A percentile compares a stretch with the other conserved stretches of the same genome.
Conservation (phyloP, 495 filamentous ascomycete genomes). For the Lasiosphaeris hirsuta region DNA sequence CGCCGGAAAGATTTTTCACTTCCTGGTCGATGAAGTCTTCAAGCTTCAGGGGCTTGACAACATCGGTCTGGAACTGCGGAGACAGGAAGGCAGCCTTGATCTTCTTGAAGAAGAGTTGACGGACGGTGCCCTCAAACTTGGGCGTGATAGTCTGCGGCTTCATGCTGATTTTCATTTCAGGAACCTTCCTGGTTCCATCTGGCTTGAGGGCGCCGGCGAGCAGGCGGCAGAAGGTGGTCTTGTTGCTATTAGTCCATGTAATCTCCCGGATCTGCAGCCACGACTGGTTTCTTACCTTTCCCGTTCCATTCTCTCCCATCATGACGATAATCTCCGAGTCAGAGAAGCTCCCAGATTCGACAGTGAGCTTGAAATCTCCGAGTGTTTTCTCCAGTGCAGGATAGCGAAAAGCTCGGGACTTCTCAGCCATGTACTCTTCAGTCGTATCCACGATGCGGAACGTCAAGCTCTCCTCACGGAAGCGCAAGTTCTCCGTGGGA, state of each 20-base stretch:
- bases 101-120: conserved; percentile 70
- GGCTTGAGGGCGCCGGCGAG: conserved; percentile 91
- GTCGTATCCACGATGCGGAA: conserved; percentile 92
- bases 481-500: conserved; percentile 96
- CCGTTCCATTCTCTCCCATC: conserved; percentile 97
- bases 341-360: conserved; percentile 84
- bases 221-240: conserved; percentile 97
- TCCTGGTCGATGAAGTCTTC: conserved; percentile 99
- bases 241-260: conserved; percentile 73
- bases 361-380: conserved; percentile 77
- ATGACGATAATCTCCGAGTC: conserved; percentile 98
- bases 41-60: conserved; percentile 95
- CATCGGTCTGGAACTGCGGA: conserved; percentile 98
- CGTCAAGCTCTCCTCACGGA: conserved; percentile 93
- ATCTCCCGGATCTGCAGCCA: conserved; percentile 55
- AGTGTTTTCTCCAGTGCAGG: conserved; percentile 92
- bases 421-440: conserved; percentile 87
- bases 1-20: conserved; percentile 96
- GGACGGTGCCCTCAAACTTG: conserved; percentile 94
- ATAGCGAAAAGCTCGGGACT: conserved; percentile 78
- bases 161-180: conserved; percentile 96
- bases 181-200: conserved; percentile 69
- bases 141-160: conserved; percentile 99
- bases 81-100: conserved; percentile 95
- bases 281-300: conserved; percentile 18